Evolutionary conservation across 345 rosid species (phyloP).

Genomic region (Lepidium didymum): DNA sequence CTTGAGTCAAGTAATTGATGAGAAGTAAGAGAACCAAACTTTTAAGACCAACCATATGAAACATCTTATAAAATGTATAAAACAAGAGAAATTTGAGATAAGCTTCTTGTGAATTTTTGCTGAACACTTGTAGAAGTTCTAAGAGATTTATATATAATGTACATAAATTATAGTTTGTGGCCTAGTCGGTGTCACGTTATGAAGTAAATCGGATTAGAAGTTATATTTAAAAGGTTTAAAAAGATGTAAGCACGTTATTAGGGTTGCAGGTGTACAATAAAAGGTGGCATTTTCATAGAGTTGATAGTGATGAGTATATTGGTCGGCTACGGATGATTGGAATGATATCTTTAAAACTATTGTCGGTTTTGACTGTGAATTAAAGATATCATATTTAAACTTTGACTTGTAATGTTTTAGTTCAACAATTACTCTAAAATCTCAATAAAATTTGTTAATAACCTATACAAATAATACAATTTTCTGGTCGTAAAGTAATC

Average conservation of each 20-base stretch:
- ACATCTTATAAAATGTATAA: constrained; percentile 4
- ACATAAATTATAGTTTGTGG: background rate
- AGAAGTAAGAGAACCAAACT: constrained; percentile 13
- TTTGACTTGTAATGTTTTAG: background rate
- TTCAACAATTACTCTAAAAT: background rate
- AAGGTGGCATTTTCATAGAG: background rate
- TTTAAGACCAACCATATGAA: background rate
- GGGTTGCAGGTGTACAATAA: constrained; percentile 1
- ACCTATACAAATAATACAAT: no score
- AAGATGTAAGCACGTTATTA: constrained; percentile 25
- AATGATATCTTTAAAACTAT: constrained; percentile 16
- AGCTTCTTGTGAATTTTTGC: background rate
- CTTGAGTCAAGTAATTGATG: constrained; percentile 4
- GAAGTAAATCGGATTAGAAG: background rate
- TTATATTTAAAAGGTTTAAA: background rate
- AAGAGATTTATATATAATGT: background rate
- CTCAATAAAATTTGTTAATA: no score
- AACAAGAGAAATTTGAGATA: background rate
- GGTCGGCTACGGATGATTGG: constrained; percentile 16
- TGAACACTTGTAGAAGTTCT: constrained; percentile 3
- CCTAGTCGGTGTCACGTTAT: constrained; percentile 28
- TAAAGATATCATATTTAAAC: background rate
- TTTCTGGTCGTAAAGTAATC: no score
- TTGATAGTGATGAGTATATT: constrained; percentile 6
- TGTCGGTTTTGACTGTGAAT: constrained; percentile 10